These are phyloP conservation scores for Melaleuca quinquenervia DNA, from an alignment of 345 rosid genomes.

Conservation along the genomic window DNA sequence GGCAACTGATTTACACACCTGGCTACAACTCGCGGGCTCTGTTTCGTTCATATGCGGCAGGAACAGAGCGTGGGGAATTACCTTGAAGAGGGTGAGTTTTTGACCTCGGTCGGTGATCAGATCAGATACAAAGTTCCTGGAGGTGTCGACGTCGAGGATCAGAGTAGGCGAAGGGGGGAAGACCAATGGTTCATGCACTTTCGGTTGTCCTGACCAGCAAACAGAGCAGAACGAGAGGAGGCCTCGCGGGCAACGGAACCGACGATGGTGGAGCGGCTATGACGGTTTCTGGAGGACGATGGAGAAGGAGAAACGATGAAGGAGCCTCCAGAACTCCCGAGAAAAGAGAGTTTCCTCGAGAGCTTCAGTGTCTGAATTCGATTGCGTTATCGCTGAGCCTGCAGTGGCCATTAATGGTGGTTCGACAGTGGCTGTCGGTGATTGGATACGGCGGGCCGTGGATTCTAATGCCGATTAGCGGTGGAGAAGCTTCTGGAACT, in stretches of 20 bases:
- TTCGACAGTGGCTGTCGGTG: too few relatives aligned
- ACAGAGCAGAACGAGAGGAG: rapidly evolving
- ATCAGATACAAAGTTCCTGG: neutral
- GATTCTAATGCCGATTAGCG: too few relatives aligned
- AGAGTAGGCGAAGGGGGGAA: neutral
- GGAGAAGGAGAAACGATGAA: too few relatives aligned
- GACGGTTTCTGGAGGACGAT: neutral
- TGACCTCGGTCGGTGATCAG: neutral
- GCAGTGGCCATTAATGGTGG: too few relatives aligned
- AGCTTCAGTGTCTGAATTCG: too few relatives aligned
- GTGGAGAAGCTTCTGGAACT: too few relatives aligned
- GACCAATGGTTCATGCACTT: neutral
- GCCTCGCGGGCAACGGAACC: neutral
- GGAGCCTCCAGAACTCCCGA: too few relatives aligned
- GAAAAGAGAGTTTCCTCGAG: too few relatives aligned
- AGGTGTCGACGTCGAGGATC: neutral
- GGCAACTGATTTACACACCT: neutral
- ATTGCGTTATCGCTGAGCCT: too few relatives aligned
- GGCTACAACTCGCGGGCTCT: neutral
- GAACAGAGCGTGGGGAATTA: neutral
- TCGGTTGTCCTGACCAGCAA: rapidly evolving
- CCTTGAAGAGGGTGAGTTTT: neutral
- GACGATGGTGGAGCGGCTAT: neutral
- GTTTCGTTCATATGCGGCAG: neutral
- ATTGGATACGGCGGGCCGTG: too few relatives aligned